Conservation (phyloP, 1,284 basidiomycete genomes). For the Sparassis latifolia region DNA sequence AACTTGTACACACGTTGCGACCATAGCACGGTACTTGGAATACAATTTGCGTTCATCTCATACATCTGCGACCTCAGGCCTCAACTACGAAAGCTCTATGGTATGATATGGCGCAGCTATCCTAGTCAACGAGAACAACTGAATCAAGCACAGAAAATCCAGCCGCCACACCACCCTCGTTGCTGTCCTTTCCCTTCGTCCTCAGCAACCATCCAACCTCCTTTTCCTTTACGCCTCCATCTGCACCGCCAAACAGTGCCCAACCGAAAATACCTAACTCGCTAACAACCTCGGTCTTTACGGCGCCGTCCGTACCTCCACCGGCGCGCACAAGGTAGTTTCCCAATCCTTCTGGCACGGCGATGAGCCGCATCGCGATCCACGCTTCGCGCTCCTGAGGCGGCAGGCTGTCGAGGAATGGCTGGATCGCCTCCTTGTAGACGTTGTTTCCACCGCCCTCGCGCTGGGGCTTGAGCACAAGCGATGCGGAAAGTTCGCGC, state of each 20-base stretch:
- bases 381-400: slow-evolving; percentile 66
- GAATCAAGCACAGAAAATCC: slow-evolving; percentile 89
- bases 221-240: slow-evolving; percentile 40
- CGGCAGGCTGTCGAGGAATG: slow-evolving; percentile 62
- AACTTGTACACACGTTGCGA: too few relatives aligned
- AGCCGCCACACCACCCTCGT: slow-evolving; percentile 93
- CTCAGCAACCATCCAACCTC: slow-evolving; percentile 83
- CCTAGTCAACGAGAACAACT: slow-evolving; percentile 57
- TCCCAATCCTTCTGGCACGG: slow-evolving; percentile 58
- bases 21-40: too few relatives aligned
- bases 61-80: too few relatives aligned
- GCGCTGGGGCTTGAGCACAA: slow-evolving; percentile 93
- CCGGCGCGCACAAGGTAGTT: slow-evolving; percentile 75
- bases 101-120: background rate
- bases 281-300: slow-evolving; percentile 71
- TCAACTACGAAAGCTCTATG: too few relatives aligned
- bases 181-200: slow-evolving; percentile 89
- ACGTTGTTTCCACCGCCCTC: slow-evolving; percentile 98
- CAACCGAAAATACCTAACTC: slow-evolving; percentile 94
- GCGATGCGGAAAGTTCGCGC: slow-evolving; percentile 35
- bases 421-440: slow-evolving; percentile 79
- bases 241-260: slow-evolving; percentile 60
- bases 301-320: slow-evolving; percentile 23
- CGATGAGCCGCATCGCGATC: slow-evolving; percentile 92
- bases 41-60: too few relatives aligned